These are phyloP conservation scores for Penstemon davidsonii DNA, from an alignment of 257 asterid species.

Conservation along the genomic window DNA sequence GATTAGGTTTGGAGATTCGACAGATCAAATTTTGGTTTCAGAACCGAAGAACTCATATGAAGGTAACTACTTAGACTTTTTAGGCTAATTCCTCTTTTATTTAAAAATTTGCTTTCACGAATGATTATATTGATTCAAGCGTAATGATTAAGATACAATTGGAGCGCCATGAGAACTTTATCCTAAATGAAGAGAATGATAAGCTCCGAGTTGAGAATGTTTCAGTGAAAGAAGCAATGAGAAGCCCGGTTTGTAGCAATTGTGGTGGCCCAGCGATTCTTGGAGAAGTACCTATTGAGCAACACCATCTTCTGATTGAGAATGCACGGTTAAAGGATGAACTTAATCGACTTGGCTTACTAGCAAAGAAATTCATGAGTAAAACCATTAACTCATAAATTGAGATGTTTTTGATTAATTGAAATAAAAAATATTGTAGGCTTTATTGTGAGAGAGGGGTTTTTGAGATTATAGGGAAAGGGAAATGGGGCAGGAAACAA, in stretches of 20 bases:
- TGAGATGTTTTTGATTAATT: no score
- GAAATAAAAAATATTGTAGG: no score
- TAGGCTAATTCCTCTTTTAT: no score
- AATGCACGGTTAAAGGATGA: constrained; percentile 75
- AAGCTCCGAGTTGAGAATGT: constrained; percentile 78
- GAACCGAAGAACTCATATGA: constrained; percentile 87
- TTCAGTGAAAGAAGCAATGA: constrained; percentile 66
- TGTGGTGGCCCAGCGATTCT: constrained; percentile 74
- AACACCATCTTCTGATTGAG: constrained; percentile 69
- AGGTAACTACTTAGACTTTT: constrained; percentile 43
- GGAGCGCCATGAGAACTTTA: constrained; percentile 74
- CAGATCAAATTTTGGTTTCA: constrained; percentile 96
- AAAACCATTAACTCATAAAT: constrained; percentile 27
- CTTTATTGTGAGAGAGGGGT: no score
- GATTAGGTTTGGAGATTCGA: constrained; percentile 61
- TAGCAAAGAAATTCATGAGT: constrained; percentile 38
- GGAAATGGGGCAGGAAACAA: no score
- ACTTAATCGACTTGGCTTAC: constrained; percentile 45
- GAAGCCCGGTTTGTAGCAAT: constrained; percentile 62
- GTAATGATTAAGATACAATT: constrained; percentile 58
- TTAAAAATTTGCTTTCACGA: neutral
- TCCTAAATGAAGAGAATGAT: constrained; percentile 73
- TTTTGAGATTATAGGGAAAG: no score
- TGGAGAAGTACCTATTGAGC: constrained; percentile 57
- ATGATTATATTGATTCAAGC: neutral